Evolutionary conservation across 1,284 basidiomycete species (phyloP).

Genomic region (Leccinum griseonigrum): DNA sequence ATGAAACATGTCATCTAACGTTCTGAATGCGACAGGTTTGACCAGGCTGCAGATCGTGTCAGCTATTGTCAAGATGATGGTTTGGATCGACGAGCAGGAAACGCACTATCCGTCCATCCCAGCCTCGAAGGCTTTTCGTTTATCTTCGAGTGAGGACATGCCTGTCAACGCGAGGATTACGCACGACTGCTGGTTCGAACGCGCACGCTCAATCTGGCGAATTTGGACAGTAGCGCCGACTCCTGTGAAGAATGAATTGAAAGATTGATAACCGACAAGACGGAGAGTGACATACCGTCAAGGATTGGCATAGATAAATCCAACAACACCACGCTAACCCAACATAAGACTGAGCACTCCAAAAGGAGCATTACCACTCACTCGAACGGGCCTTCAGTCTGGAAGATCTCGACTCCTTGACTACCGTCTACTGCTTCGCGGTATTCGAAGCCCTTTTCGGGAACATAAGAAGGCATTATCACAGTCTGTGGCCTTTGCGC

Average conservation of each 20-base stretch:
- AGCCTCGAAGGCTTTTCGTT: constrained; percentile 85
- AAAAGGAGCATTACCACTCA: constrained; percentile 39
- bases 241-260: constrained; percentile 39
- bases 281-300: constrained; percentile 55
- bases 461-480: constrained; percentile 9
- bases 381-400: constrained; percentile 71
- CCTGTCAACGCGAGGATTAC: constrained; percentile 92
- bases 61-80: neutral
- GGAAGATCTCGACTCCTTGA: constrained; percentile 80
- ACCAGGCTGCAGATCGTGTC: constrained; percentile 58
- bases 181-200: constrained; percentile 38
- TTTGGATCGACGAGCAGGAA: neutral
- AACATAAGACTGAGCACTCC: constrained; percentile 12
- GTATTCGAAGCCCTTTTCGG: constrained; percentile 67
- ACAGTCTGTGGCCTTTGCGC: constrained; percentile 1
- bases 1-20: constrained; percentile 82
- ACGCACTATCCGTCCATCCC: constrained; percentile 95
- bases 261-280: neutral
- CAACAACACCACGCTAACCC: constrained; percentile 72
- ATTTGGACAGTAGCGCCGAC: constrained; percentile 85
- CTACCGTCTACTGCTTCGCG: constrained; percentile 81
- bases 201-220: constrained; percentile 69
- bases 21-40: constrained; percentile 90
- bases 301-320: constrained; percentile 93
- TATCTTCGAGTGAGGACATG: constrained; percentile 90